Conservation (phyloP, 2,329 filamentous ascomycete species). For the Penicillium sp. region DNA sequence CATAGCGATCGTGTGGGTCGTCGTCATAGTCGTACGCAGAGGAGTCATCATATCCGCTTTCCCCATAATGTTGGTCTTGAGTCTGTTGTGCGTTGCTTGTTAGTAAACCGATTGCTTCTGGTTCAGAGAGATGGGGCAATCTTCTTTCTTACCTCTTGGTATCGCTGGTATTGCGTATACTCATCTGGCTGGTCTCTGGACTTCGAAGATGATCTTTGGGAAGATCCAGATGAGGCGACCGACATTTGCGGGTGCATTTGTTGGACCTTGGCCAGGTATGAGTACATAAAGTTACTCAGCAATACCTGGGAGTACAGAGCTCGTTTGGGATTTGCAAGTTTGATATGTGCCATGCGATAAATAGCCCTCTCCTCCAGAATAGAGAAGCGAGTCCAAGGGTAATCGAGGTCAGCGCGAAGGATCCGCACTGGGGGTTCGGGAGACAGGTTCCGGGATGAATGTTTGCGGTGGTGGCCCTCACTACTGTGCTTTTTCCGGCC, state of each 20-base stretch:
- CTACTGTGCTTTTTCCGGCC: constrained; percentile 83
- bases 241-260: constrained; percentile 98
- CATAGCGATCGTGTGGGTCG: constrained; percentile 40
- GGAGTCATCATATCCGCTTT: constrained; percentile 51
- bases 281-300: constrained; percentile 99
- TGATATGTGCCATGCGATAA: constrained; percentile 98
- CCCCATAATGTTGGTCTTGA: constrained; percentile 37
- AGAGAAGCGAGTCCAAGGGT: constrained; percentile 93
- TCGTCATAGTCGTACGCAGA: constrained; percentile 56
- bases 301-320: constrained; percentile 92
- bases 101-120: constrained; percentile 1
- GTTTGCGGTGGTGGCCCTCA: constrained; percentile 73
- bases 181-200: constrained; percentile 43
- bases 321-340: constrained; percentile 93
- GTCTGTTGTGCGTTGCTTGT: constrained; percentile 12
- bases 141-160: constrained; percentile 47
- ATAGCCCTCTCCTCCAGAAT: constrained; percentile 96
- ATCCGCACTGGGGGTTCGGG: constrained; percentile 76
- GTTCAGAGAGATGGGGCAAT: not conserved
- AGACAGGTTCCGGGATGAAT: constrained; percentile 70
- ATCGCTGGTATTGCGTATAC: constrained; percentile 48
- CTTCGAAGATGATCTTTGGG: constrained; percentile 60
- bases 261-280: constrained; percentile 96
- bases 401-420: constrained; percentile 85
- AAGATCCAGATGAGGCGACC: constrained; percentile 76